A percentile compares a stretch with the other conserved stretches of the same genome.
Evolutionary conservation across 192 early-diverging fungal species (phyloP).

Genomic region (Coemansia sp.): DNA sequence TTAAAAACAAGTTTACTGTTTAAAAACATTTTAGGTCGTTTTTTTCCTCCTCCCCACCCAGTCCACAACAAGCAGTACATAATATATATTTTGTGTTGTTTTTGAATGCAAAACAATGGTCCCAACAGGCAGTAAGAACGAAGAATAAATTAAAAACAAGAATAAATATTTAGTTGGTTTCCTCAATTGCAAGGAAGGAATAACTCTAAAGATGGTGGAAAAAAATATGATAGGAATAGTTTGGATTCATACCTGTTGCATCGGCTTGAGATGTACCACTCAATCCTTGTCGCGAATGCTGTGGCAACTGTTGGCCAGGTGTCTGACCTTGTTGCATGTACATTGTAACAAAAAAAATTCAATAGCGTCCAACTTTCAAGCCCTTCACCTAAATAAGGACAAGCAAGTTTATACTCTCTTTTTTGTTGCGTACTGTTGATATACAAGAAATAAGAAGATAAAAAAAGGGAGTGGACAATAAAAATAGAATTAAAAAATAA

Average conservation of each 20-base stretch:
- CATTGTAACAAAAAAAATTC: slow-evolving; percentile 29
- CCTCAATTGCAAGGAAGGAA: too few relatives aligned
- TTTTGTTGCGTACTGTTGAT: not conserved
- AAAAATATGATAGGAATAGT: not conserved
- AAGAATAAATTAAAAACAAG: not conserved
- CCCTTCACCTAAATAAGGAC: not conserved
- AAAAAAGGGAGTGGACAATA: not conserved
- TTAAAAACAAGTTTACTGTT: slow-evolving; percentile 5
- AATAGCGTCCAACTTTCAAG: not conserved
- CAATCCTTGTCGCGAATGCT: slow-evolving; percentile 40
- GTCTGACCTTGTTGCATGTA: slow-evolving; percentile 54
- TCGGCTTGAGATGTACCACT: slow-evolving; percentile 35
- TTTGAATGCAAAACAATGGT: not conserved
- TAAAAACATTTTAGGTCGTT: too few relatives aligned
- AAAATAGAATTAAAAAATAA: not conserved
- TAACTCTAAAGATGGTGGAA: not conserved
- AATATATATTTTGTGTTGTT: too few relatives aligned
- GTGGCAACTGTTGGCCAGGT: slow-evolving; percentile 52
- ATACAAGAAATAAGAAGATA: not conserved
- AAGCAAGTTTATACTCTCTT: too few relatives aligned
- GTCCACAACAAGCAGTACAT: not conserved
- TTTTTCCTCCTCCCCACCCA: not conserved
- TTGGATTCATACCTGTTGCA: slow-evolving; percentile 32
- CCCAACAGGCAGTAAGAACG: not conserved
- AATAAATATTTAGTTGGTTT: too few relatives aligned